Evolutionary conservation across 2,329 filamentous ascomycete genomes (phyloP), one percentile per base, ranked within the genome.

Genomic region (Tolypocladium ophioglossoides): DNA sequence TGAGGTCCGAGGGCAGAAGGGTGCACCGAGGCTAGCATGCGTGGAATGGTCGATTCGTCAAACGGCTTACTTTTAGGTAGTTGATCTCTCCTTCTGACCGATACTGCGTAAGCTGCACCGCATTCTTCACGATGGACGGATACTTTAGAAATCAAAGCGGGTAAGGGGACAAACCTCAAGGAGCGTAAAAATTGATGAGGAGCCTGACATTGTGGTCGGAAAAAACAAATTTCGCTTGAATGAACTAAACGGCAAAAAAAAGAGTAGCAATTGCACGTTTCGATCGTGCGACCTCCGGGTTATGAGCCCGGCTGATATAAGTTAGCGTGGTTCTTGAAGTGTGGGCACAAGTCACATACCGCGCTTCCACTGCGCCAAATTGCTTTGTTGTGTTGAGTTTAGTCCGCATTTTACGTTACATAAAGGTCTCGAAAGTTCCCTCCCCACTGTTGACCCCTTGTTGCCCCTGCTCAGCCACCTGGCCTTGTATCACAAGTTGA

Each of bases 241-340:
- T 22, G 14, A 14, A 20, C 35, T 35, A 49, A 54, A 51, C 49
- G 49, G 34, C 55, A 56, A 52, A 54, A 57, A 34, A 57, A 38
- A 53, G 44, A 53, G 44, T 66, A 66, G 64, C 64, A 66, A 64
- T 64, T 66, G 56, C 58, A 62, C 61, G 62, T 63, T 64, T 64
- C 62, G 62, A 64, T 64, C 62, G 59, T 62, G 56, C 56, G 61
- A 58, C 62, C 62, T 64, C 62, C 62, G 62, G 62, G 62, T 64
- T 64, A 63, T 62, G 60, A 62, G 60, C 60, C 60, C 60, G 60
- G 60, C 58, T 55, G 37, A 35, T n/a, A 41, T 39, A 14, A 51
- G 40, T 56, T 53, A 56, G 51, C 37, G 12, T 53, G 16, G 37
- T 49, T 52, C 7, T 44, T 6, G n/a, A 27, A 27, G 3, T 27